phyloP scores from a whole-genome alignment of 495 filamentous ascomycete species.

The Hypoxylon trugodes region DNA sequence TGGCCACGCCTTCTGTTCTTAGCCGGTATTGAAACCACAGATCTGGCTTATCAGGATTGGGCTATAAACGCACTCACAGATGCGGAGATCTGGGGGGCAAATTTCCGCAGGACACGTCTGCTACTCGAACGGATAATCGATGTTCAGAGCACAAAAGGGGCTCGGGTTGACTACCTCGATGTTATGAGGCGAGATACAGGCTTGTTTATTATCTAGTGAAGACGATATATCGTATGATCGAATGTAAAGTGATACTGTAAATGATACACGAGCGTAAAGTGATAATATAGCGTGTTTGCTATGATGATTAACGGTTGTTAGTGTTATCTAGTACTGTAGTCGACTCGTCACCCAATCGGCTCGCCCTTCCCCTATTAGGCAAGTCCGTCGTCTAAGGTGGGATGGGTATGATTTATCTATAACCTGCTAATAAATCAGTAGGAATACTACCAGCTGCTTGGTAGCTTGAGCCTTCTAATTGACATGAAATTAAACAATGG shows the following conservation, averaged over 20 bases:
- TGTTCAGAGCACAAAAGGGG: constrained; percentile 24
- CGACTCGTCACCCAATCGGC: constrained; percentile 11
- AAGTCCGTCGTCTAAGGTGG: not conserved
- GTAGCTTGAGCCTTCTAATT: not conserved
- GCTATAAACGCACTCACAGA: constrained; percentile 16
- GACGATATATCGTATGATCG: too few species aligned
- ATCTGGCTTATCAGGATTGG: constrained; percentile 24
- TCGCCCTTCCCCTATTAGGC: constrained; percentile 3
- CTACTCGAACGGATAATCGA: constrained; percentile 24
- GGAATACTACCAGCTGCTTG: not conserved
- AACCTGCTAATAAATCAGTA: not conserved
- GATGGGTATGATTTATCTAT: not conserved
- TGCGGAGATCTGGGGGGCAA: constrained; percentile 25
- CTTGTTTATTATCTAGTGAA: constrained; percentile 22
- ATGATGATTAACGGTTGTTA: not conserved
- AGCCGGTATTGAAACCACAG: constrained; percentile 28
- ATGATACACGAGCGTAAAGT: not conserved
- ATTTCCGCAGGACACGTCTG: constrained; percentile 24
- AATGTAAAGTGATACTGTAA: too few species aligned
- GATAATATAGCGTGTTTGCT: not conserved
- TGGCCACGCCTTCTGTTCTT: constrained; percentile 27
- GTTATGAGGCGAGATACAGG: constrained; percentile 24
- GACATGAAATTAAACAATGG: constrained; percentile 5
- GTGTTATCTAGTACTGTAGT: not conserved
- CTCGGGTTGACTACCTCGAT: constrained; percentile 24